Evolutionary conservation across 768 basidiomycete species (phyloP).

Genomic region (Mycena filopes): DNA sequence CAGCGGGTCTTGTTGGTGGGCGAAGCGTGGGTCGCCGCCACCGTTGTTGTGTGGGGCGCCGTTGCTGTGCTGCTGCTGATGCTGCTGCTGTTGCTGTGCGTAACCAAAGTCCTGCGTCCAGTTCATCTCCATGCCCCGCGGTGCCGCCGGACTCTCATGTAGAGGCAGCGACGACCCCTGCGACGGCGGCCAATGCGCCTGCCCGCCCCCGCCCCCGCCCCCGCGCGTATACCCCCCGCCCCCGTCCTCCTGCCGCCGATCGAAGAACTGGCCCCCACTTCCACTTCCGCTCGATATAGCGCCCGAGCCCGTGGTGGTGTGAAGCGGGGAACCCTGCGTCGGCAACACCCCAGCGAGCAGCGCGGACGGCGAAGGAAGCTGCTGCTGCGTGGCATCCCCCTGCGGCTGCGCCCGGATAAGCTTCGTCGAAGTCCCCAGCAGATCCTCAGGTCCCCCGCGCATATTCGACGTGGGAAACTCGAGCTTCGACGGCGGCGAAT

Average conservation of each 20-base stretch:
- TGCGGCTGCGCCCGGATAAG: slow-evolving; percentile 30
- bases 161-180: neutral
- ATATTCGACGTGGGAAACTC: slow-evolving; percentile 34
- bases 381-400: neutral
- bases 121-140: too few relatives aligned
- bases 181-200: slow-evolving; percentile 3
- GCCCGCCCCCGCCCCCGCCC: neutral
- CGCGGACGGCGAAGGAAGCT: slow-evolving; percentile 2
- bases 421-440: slow-evolving; percentile 37
- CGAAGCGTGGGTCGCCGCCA: neutral
- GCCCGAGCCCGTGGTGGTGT: neutral
- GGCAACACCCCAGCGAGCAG: neutral
- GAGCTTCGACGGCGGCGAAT: slow-evolving; percentile 1
- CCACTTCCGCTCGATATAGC: neutral
- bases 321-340: neutral
- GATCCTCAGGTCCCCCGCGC: slow-evolving; percentile 33
- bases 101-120: too few relatives aligned
- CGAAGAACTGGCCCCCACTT: too few relatives aligned
- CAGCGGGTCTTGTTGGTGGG: neutral
- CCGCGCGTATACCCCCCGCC: neutral
- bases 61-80: neutral
- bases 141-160: neutral
- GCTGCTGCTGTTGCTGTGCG: too few relatives aligned
- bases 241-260: neutral
- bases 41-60: neutral